Evolutionary conservation across 805 yeast genomes (phyloP).

Genomic region (Starmerella stellata): DNA sequence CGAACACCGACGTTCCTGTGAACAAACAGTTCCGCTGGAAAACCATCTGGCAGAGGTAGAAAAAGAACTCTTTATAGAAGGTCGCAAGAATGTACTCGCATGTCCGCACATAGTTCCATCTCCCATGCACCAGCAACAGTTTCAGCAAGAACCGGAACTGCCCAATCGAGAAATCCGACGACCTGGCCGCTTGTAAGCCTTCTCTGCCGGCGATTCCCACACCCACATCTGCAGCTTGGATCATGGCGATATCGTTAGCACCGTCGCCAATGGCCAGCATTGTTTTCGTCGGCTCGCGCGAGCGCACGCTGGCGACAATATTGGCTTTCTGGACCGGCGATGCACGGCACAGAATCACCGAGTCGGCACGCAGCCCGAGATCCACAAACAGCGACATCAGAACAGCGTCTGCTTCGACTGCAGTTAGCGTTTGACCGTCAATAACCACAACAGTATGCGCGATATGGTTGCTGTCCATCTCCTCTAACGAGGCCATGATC

Average conservation of each 20-base stretch:
- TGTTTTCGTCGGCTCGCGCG: constrained; percentile 47
- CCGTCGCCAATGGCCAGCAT: constrained; percentile 97
- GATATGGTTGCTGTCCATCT: constrained; percentile 49
- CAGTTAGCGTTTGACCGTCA: constrained; percentile 74
- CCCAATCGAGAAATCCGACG: constrained; percentile 88
- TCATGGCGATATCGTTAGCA: constrained; percentile 98
- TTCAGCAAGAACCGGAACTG: constrained; percentile 77
- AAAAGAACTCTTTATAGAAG: constrained; percentile 81
- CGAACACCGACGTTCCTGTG: constrained; percentile 85
- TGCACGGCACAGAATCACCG: constrained; percentile 89
- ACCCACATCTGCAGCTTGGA: constrained; percentile 95
- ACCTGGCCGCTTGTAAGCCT: constrained; percentile 89
- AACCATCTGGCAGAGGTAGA: constrained; percentile 72
- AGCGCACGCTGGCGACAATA: constrained; percentile 68
- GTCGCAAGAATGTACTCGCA: constrained; percentile 84
- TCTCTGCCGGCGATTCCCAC: constrained; percentile 94
- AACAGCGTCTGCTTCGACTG: constrained; percentile 55
- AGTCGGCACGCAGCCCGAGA: constrained; percentile 69
- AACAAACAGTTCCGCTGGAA: constrained; percentile 75
- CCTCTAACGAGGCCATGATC: constrained; percentile 59
- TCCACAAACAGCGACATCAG: constrained; percentile 62
- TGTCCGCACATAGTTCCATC: constrained; percentile 85
- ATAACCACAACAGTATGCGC: constrained; percentile 92
- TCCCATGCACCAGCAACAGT: constrained; percentile 77
- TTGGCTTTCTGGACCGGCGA: constrained; percentile 91